Base-by-base conservation (phyloP, 1,139 yeast genomes). In the Magnusiomyces sp. region DNA sequence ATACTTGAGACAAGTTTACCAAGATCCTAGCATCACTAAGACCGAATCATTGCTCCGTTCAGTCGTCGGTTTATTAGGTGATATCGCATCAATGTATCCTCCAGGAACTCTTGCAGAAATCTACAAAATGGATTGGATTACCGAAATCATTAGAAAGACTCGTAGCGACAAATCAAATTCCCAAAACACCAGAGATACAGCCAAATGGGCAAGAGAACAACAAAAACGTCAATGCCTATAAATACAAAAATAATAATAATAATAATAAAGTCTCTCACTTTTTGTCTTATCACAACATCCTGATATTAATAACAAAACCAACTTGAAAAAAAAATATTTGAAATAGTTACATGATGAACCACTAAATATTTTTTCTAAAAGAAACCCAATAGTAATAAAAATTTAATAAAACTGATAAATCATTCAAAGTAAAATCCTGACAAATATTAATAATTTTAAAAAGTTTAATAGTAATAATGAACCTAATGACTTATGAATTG, bases 171-270 rank as follows among this genome's bases (percentile, higher is more conserved):
- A 76, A 53, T 60, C 71, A 38, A 86, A 82, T 62, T 73, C 80
- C 44, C 77, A 76, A 56, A 71, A 76, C 51, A 88, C 97, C 10
- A 80, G 79, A 64, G 94, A 85, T 62, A 87, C 95, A 29, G 97
- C 97, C 14, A 80, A 90, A 69, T 92, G 97, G 97, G 97, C 97
- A 11, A 79, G 95, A 59, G 95, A 86, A 60, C 95, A 82, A 68
- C 89, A 81, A 64, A 81, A 80, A 70, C 70, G 74, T 54, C 83
- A 79, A 62, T n/a, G n/a, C n/a, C n/a, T n/a, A n/a, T n/a, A n/a
- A n/a, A n/a, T n/a, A n/a, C n/a, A n/a, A n/a, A n/a, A n/a, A n/a
- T n/a, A n/a, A n/a, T n/a, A n/a, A n/a, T n/a, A n/a, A n/a, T n/a
- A n/a, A n/a, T n/a, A n/a, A n/a, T n/a, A n/a, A 55, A 70, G 49